These are phyloP conservation scores for Dalechampia spathulata DNA, from an alignment of 441 rosid species.

Conservation along the genomic window DNA sequence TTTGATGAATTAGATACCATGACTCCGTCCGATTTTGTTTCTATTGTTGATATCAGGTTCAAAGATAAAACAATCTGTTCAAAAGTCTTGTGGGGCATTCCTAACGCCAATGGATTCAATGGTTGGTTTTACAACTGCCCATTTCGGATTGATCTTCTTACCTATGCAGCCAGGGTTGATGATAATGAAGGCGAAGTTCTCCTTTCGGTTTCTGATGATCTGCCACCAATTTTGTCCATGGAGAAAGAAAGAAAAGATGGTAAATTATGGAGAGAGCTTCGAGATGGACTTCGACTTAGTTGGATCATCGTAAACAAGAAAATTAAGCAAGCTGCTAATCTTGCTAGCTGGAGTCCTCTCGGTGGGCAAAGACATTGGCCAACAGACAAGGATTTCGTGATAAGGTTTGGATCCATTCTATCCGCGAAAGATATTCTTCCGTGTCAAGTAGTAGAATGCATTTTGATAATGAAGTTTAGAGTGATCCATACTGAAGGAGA, in stretches of 20 bases:
- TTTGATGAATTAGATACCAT: conserved; percentile 37
- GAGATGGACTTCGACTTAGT: conserved; percentile 57
- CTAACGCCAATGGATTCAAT: conserved; percentile 50
- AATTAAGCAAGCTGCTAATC: conserved; percentile 58
- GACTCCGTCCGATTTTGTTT: conserved; percentile 53
- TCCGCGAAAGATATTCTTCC: conserved; percentile 62
- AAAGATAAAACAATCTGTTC: conserved; percentile 55
- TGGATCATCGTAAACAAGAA: conserved; percentile 70
- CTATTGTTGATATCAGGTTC: conserved; percentile 56
- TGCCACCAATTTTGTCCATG: conserved; percentile 53
- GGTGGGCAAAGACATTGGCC: conserved; percentile 85
- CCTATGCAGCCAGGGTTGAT: conserved; percentile 36
- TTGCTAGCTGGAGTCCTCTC: conserved; percentile 72
- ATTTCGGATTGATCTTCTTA: conserved; percentile 56
- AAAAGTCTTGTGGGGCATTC: conserved; percentile 66
- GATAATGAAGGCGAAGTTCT: conserved; percentile 44
- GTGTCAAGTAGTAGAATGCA: conserved; percentile 62
- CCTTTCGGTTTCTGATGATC: conserved; percentile 58
- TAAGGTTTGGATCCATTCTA: conserved; percentile 65
- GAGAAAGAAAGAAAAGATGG: conserved; percentile 71
- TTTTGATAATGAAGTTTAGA: conserved; percentile 60
- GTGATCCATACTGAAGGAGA: conserved; percentile 45
- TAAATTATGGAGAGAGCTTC: conserved; percentile 61
- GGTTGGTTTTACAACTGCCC: conserved; percentile 77
- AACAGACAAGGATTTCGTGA: conserved; percentile 61